These are phyloP conservation scores for Amauroascus verrucosus DNA, from an alignment of 2,329 filamentous ascomycete genomes.

Conservation along the genomic window DNA sequence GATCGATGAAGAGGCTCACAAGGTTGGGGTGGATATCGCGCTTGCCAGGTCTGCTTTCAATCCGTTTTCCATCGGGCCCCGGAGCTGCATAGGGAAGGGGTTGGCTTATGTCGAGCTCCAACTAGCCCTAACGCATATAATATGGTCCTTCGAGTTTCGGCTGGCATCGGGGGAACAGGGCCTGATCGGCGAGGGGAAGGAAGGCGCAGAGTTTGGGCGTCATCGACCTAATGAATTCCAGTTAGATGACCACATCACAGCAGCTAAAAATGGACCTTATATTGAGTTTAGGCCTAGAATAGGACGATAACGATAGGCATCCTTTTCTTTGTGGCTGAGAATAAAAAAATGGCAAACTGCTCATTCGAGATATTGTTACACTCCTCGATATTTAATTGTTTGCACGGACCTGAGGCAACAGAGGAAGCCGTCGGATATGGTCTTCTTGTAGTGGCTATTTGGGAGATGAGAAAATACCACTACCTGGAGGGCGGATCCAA, in stretches of 20 bases:
- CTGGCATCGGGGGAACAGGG: background rate
- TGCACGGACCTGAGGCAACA: too few species aligned
- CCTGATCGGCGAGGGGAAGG: background rate
- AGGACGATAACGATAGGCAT: too few species aligned
- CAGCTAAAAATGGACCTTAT: slow-evolving; percentile 27
- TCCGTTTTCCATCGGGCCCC: slow-evolving; percentile 33
- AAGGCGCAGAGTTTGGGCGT: slow-evolving; percentile 8
- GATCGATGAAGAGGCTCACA: slow-evolving; percentile 17
- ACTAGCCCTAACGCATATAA: slow-evolving; percentile 30
- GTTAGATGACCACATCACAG: slow-evolving; percentile 9
- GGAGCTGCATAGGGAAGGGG: slow-evolving; percentile 36
- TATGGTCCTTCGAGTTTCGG: slow-evolving; percentile 33
- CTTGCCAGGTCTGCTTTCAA: slow-evolving; percentile 36
- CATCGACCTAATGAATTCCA: slow-evolving; percentile 10
- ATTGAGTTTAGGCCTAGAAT: too few species aligned
- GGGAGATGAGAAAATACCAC: too few species aligned
- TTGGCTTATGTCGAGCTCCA: slow-evolving; percentile 37
- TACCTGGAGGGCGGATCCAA: too few species aligned
- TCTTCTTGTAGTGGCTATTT: too few species aligned
- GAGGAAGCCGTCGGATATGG: too few species aligned
- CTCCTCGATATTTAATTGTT: too few species aligned
- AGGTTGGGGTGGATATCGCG: slow-evolving; percentile 26
- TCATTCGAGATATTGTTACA: too few species aligned
- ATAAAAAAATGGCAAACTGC: too few species aligned
- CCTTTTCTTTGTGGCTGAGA: too few species aligned